Evolutionary conservation across 495 filamentous ascomycete species (phyloP).

Genomic region (Podospora pseudocomata): DNA sequence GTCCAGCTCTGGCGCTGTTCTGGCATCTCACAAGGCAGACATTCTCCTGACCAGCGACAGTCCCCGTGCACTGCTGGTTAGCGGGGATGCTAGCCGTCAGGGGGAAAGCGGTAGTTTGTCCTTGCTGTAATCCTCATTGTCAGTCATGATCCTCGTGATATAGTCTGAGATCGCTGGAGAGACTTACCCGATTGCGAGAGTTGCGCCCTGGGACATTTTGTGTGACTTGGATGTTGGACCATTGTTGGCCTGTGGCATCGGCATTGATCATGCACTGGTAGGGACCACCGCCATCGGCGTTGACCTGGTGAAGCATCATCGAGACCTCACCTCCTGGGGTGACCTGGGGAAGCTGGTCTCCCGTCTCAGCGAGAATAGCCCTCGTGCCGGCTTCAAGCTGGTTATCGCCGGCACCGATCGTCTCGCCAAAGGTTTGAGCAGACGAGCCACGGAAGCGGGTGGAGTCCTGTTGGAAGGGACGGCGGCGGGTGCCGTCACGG

Average conservation of each 20-base stretch:
- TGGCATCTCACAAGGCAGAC: conserved; percentile 53
- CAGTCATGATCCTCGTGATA: background rate
- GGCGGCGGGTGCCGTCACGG: conserved; percentile 49
- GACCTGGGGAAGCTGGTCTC: conserved; percentile 46
- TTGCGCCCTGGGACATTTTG: conserved; percentile 35
- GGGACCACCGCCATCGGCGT: conserved; percentile 47
- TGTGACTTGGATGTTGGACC: conserved; percentile 39
- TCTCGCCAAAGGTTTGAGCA: conserved; percentile 45
- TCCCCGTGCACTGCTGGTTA: conserved; percentile 49
- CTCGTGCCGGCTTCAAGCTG: conserved; percentile 46
- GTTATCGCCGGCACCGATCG: conserved; percentile 43
- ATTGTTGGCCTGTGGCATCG: conserved; percentile 44
- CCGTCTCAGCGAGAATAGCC: conserved; percentile 45
- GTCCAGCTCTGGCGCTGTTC: conserved; percentile 48
- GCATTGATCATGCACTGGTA: conserved; percentile 50
- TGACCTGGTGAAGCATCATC: conserved; percentile 55
- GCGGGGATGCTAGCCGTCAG: conserved; percentile 46
- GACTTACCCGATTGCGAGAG: conserved; percentile 33
- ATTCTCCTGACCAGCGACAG: conserved; percentile 49
- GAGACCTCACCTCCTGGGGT: conserved; percentile 42
- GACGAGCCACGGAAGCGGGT: conserved; percentile 47
- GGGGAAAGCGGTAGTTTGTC: conserved; percentile 41
- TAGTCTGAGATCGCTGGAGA: background rate
- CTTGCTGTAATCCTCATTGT: conserved; percentile 18
- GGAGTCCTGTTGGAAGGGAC: conserved; percentile 52